These are phyloP conservation scores for Lactarius psammicola DNA, from an alignment of 768 basidiomycete species.

Conservation along the genomic window DNA sequence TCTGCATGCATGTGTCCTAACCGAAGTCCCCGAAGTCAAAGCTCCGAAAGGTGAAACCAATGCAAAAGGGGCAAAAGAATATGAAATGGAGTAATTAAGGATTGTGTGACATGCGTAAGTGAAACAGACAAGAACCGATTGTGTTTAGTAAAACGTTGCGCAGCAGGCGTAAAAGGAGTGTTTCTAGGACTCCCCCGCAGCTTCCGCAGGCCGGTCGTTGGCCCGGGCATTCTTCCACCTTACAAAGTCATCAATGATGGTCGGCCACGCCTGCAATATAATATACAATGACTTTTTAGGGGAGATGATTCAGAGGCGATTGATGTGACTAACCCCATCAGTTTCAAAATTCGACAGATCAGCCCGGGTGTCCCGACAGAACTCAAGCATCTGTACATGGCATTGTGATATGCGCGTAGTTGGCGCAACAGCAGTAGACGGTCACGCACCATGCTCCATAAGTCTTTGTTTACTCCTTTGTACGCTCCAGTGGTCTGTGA, in stretches of 20 bases:
- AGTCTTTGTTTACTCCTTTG: conserved; percentile 79
- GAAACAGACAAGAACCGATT: not conserved
- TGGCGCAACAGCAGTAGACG: not conserved
- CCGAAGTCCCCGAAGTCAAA: not conserved
- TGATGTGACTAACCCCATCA: conserved; percentile 55
- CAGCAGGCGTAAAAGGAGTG: not conserved
- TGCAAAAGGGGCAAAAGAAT: not conserved
- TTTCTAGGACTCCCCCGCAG: conserved; percentile 10
- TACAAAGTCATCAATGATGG: conserved; percentile 77
- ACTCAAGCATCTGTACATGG: conserved; percentile 63
- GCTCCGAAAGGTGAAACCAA: not conserved
- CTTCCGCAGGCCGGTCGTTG: not conserved
- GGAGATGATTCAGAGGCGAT: conserved; percentile 31
- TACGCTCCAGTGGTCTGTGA: conserved; percentile 51
- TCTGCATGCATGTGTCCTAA: not conserved
- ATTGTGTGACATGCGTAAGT: conserved; percentile 12
- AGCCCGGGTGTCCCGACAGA: conserved; percentile 60
- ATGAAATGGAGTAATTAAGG: not conserved
- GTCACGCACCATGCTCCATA: conserved; percentile 75
- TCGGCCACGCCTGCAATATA: conserved; percentile 69
- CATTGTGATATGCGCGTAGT: not conserved
- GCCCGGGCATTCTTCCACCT: conserved; percentile 52
- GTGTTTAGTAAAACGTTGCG: conserved; percentile 6
- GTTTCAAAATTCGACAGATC: conserved; percentile 67
- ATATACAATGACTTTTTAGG: conserved; percentile 7